Conservation (phyloP, 2,329 filamentous ascomycete genomes). For the Apiospora kogelbergensis region DNA sequence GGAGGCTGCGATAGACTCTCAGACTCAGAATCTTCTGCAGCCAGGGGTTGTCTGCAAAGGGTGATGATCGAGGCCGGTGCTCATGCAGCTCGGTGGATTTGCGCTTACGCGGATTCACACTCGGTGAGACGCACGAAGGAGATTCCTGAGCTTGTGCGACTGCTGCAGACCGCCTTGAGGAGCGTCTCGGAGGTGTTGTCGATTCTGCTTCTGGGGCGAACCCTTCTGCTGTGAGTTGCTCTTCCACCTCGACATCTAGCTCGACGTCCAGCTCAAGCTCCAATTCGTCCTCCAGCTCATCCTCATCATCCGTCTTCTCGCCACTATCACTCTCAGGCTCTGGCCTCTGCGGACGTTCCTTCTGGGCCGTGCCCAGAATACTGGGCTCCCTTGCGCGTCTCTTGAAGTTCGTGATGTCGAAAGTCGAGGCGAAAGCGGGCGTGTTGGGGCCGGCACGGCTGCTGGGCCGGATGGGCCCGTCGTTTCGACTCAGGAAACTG, state of each 20-base stretch:
- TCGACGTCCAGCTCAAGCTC: too few species aligned
- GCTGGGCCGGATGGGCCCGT: constrained; percentile 32
- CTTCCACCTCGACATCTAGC: constrained; percentile 18
- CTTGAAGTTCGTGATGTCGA: constrained; percentile 58
- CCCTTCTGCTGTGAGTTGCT: background rate
- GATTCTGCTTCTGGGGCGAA: constrained; percentile 67
- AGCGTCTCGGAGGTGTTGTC: constrained; percentile 54
- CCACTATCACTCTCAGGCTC: constrained; percentile 29
- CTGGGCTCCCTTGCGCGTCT: constrained; percentile 60
- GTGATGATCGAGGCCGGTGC: constrained; percentile 33
- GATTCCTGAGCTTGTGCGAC: constrained; percentile 17
- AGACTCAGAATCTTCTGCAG: constrained; percentile 23
- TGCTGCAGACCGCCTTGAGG: constrained; percentile 37
- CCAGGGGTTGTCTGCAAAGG: constrained; percentile 28
- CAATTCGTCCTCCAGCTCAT: constrained; percentile 44
- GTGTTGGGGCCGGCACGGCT: constrained; percentile 33
- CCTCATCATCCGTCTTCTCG: constrained; percentile 41
- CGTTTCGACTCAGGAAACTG: constrained; percentile 32
- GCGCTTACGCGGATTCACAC: constrained; percentile 49
- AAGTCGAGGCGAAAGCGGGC: constrained; percentile 34
- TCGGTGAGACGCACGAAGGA: constrained; percentile 31
- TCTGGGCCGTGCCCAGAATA: constrained; percentile 56
- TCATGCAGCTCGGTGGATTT: constrained; percentile 52
- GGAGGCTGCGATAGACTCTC: constrained; percentile 21
- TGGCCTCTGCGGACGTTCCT: constrained; percentile 31